Evolutionary conservation across 441 rosid species (phyloP).

Genomic region (Erodium trifolium): DNA sequence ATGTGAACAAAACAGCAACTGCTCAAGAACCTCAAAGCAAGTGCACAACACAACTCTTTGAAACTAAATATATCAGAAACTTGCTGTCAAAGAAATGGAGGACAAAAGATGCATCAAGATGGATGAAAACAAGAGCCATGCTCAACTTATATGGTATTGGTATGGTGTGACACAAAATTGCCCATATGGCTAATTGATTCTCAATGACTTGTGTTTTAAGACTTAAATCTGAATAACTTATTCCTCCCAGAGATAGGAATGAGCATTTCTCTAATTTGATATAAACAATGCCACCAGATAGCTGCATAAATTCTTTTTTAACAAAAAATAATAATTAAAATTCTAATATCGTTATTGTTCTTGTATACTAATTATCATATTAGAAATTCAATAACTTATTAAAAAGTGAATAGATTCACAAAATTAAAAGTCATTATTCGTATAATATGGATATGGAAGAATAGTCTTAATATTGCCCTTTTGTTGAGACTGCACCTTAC

Average conservation of each 20-base stretch:
- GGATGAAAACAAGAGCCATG: constrained; percentile 12
- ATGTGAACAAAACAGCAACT: constrained; percentile 9
- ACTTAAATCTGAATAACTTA: constrained; percentile 27
- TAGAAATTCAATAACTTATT: too few relatives aligned
- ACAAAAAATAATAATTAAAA: too few relatives aligned
- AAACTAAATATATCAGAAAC: neutral
- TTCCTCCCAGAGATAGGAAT: constrained; percentile 48
- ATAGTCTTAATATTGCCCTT: neutral
- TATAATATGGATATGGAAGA: constrained; percentile 12
- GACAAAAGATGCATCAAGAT: constrained; percentile 21
- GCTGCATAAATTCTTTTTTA: too few relatives aligned
- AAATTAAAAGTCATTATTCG: too few relatives aligned
- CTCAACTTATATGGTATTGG: constrained; percentile 23
- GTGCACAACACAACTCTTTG: neutral
- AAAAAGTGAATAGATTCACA: too few relatives aligned
- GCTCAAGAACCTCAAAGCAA: neutral
- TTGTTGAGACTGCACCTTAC: constrained; percentile 12
- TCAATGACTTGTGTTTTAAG: constrained; percentile 48
- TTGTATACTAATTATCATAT: too few relatives aligned
- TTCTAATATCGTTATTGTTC: too few relatives aligned
- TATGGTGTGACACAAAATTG: constrained; percentile 16
- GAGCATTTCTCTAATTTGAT: constrained; percentile 28
- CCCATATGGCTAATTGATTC: constrained; percentile 30
- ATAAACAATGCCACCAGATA: constrained; percentile 26
- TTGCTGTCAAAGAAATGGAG: neutral